Evolutionary conservation across 306 rosid genomes (phyloP), one percentile per base, ranked within the genome.

Genomic region (Comarum palustre): DNA sequence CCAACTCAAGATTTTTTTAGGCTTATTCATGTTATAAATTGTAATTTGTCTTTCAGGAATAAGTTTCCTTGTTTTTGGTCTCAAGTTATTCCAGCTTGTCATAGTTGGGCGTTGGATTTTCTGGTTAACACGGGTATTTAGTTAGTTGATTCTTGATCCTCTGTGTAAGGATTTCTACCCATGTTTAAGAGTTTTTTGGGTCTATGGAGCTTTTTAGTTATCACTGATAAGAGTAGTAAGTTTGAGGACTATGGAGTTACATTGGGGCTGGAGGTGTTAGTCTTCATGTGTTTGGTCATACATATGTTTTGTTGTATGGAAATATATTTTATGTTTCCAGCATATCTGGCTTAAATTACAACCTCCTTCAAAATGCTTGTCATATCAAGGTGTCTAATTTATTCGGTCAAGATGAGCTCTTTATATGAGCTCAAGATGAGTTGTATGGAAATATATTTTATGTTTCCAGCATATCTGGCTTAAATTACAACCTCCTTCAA

Each of bases 251-350:
- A 55, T 68, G 19, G 72, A 27, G 36, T 17, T 31, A 25, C 13
- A 45, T 50, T n/a, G 46, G 47, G 73, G 32, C 20, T 69, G 27
- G 27, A 68, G 60, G 16, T 48, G n/a, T 69, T 34, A 9, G 73
- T n/a, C 55, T 15, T 66, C 55, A 1, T 66, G 55, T 66, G 15
- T 31, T 32, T 68, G 29, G 68, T 34, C 27, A 17, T 19, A 38
- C 19, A 39, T 36, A 11, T 65, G 50, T 39, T n/a, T n/a, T n/a
- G 11, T 39, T 17, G 1, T 64, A 19, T 63, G 46, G 58, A 31
- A 29, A 14, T 47, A 29, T 43, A n/a, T 48, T 46, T 11, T 19
- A n/a, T 64, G 48, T 64, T 64, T 38, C 29, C 31, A 64, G 69
- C 16, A 39, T 14, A 39, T 65, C 20, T 42, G 17, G 52, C 55